These are phyloP conservation scores for Zygosaccharomyces sapae DNA, from an alignment of 1,139 yeast species.

Conservation along the genomic window DNA sequence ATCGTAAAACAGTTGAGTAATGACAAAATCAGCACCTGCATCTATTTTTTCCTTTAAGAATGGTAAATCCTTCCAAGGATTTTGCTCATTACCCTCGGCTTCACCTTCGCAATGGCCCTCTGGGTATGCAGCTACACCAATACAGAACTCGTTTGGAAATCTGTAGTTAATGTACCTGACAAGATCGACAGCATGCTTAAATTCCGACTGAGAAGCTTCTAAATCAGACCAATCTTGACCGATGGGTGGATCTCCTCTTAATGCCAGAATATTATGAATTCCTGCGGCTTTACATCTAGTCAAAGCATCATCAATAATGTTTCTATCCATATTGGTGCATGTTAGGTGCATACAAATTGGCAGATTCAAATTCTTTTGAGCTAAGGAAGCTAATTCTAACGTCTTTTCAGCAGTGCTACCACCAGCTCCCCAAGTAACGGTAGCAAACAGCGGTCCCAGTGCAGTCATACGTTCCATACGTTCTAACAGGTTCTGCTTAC, in stretches of 20 bases:
- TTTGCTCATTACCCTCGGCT: slow-evolving; percentile 63
- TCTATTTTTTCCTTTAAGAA: slow-evolving; percentile 76
- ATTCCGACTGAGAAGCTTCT: slow-evolving; percentile 42
- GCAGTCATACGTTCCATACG: slow-evolving; percentile 82
- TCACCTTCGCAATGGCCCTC: slow-evolving; percentile 84
- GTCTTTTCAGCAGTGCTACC: slow-evolving; percentile 90
- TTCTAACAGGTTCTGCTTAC: slow-evolving; percentile 75
- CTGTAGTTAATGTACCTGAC: slow-evolving; percentile 66
- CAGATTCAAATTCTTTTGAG: slow-evolving; percentile 69
- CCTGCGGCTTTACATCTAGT: slow-evolving; percentile 69
- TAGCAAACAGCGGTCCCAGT: slow-evolving; percentile 80
- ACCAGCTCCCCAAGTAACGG: slow-evolving; percentile 99
- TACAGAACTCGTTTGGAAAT: slow-evolving; percentile 72
- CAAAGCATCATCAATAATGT: slow-evolving; percentile 75
- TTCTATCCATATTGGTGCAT: slow-evolving; percentile 84
- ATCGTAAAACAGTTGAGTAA: slow-evolving; percentile 82
- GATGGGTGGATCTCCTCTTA: slow-evolving; percentile 93
- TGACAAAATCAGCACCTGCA: slow-evolving; percentile 91
- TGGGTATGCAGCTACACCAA: slow-evolving; percentile 94
- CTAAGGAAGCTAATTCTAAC: slow-evolving; percentile 71
- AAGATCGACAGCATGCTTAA: slow-evolving; percentile 75
- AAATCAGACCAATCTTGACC: slow-evolving; percentile 43
- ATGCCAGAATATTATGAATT: slow-evolving; percentile 79
- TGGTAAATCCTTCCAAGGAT: slow-evolving; percentile 62
- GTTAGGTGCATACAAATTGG: slow-evolving; percentile 93